These are phyloP conservation scores for Thinopyrum elongatum DNA, from an alignment of 176 grass and related monocot genomes.

Conservation along the genomic window DNA sequence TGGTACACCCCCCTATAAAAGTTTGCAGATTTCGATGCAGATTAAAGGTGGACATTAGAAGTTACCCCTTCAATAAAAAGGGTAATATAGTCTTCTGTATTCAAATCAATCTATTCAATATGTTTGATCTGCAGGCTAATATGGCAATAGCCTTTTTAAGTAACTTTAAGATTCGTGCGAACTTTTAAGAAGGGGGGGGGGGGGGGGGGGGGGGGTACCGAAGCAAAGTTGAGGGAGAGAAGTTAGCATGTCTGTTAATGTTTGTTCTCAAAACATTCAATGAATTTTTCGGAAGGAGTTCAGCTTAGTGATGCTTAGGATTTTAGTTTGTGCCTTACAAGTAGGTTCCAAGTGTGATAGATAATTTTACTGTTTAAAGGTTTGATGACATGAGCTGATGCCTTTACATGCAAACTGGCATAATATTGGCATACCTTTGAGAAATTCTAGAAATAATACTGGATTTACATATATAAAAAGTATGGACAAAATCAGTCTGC, in stretches of 20 bases:
- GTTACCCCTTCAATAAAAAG: no score
- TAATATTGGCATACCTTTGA: conserved; percentile 6
- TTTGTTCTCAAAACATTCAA: neutral
- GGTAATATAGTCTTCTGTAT: no score
- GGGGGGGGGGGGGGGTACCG: no score
- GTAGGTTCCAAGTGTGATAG: neutral
- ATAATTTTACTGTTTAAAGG: neutral
- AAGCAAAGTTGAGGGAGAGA: neutral
- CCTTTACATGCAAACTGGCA: neutral
- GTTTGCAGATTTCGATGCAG: no score
- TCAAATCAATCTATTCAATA: no score
- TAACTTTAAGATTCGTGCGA: no score
- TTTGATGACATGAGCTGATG: neutral
- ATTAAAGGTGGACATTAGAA: no score
- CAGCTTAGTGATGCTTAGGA: neutral
- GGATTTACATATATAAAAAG: neutral
- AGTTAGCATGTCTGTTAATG: neutral
- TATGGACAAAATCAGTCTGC: neutral
- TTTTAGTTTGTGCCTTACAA: conserved; percentile 15
- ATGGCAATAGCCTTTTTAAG: no score
- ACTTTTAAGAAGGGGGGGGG: no score
- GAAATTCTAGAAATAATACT: neutral
- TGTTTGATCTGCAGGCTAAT: no score
- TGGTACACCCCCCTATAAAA: no score
- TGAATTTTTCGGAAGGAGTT: conserved; percentile 6